Conservation (phyloP, 495 filamentous ascomycete genomes). For the Oleoguttula mirabilis region DNA sequence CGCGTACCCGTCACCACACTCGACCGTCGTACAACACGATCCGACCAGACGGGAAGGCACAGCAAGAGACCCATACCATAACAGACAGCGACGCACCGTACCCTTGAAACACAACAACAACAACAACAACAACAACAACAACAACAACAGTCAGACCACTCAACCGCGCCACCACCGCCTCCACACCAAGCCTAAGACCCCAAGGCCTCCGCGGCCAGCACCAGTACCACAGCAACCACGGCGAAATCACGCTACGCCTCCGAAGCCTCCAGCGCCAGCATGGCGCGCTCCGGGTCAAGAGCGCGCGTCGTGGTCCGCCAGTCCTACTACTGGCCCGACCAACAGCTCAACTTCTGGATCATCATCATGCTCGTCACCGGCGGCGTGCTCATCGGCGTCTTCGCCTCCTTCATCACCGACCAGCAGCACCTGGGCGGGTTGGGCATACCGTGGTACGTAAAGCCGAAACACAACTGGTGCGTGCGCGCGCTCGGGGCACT, state of each 20-base stretch:
- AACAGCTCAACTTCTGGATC: constrained; percentile 87
- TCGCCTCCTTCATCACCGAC: constrained; percentile 67
- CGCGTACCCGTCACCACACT: not conserved
- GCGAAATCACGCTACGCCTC: not conserved
- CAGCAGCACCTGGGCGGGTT: constrained; percentile 56
- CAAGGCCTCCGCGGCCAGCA: not conserved
- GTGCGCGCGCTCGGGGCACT: too few species aligned
- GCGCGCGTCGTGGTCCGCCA: constrained; percentile 35
- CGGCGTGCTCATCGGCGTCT: constrained; percentile 73
- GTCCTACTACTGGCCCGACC: constrained; percentile 86
- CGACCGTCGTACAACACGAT: not conserved
- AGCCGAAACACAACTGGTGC: too few species aligned
- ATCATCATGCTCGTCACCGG: constrained; percentile 72
- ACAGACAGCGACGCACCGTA: not conserved
- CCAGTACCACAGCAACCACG: not conserved
- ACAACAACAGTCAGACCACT: too few species aligned
- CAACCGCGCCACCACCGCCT: too few species aligned
- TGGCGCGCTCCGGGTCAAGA: constrained; percentile 15
- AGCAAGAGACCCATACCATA: not conserved
- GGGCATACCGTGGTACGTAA: constrained; percentile 67
- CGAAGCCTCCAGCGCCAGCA: constrained; percentile 1
- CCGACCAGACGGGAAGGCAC: not conserved
- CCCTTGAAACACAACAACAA: not conserved
- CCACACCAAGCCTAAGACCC: too few species aligned
- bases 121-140: not conserved